These are phyloP conservation scores for Starmerella riodocensis DNA, from an alignment of 805 yeast species.

Conservation along the genomic window DNA sequence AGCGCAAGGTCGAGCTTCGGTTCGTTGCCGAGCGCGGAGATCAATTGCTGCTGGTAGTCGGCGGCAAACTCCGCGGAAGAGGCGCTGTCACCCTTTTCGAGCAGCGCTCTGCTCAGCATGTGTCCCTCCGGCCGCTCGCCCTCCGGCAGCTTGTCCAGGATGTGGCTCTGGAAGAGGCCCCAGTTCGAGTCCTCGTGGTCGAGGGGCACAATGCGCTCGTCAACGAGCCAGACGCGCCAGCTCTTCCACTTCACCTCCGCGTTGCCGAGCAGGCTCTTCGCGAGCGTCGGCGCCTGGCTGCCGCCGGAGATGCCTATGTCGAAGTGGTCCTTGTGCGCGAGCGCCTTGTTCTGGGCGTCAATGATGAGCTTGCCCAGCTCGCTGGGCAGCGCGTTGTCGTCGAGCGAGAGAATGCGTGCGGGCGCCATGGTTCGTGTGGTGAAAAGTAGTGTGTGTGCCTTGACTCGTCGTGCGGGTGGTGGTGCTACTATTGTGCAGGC, in stretches of 20 bases:
- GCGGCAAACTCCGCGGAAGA: conserved; percentile 16
- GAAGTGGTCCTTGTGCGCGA: conserved; percentile 37
- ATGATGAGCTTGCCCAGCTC: conserved; percentile 55
- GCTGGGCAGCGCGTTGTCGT: conserved; percentile 47
- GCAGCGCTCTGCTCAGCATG: conserved; percentile 41
- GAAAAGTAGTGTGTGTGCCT: neutral
- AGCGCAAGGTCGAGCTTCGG: conserved; percentile 47
- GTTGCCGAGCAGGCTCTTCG: conserved; percentile 52
- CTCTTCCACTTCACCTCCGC: conserved; percentile 25
- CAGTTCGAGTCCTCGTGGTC: conserved; percentile 75
- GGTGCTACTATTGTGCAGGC: no score
- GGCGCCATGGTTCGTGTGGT: conserved; percentile 3
- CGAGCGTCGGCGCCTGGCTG: conserved; percentile 61
- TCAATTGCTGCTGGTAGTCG: conserved; percentile 48
- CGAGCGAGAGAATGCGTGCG: conserved; percentile 24
- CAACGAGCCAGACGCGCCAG: conserved; percentile 65
- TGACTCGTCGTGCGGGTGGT: neutral
- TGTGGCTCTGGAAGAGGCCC: conserved; percentile 57
- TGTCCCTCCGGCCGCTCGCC: conserved; percentile 16
- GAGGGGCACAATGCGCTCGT: conserved; percentile 79
- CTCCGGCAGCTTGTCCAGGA: conserved; percentile 34
- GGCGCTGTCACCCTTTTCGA: conserved; percentile 6
- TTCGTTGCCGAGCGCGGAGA: conserved; percentile 31
- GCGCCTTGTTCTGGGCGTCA: conserved; percentile 46
- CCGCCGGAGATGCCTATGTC: conserved; percentile 85